These are phyloP conservation scores for Heliamphora pulchella DNA, from an alignment of 179 eudicot genomes.

Conservation along the genomic window DNA sequence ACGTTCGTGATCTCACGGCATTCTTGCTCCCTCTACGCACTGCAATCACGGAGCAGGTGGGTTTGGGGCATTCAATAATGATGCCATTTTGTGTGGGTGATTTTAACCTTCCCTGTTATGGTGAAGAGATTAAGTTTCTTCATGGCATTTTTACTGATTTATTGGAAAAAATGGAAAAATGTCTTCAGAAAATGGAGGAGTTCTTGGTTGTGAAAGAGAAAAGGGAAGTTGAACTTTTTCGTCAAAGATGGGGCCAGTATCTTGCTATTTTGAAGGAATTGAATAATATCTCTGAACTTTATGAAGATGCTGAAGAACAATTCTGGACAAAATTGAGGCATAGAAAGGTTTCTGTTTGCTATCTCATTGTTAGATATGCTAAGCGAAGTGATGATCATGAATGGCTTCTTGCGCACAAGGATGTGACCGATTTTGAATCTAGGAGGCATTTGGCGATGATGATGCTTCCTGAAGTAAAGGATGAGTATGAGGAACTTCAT, in stretches of 20 bases:
- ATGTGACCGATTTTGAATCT: slow-evolving; percentile 59
- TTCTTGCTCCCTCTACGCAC: slow-evolving; percentile 41
- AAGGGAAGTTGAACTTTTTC: slow-evolving; percentile 21
- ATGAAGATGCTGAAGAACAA: slow-evolving; percentile 33
- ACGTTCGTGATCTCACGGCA: slow-evolving; percentile 52
- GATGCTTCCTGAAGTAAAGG: slow-evolving; percentile 74
- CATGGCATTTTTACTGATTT: slow-evolving; percentile 32
- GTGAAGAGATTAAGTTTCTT: slow-evolving; percentile 34
- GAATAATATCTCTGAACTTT: slow-evolving; percentile 38
- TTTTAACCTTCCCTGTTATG: slow-evolving; percentile 14
- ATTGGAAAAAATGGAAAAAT: slow-evolving; percentile 31
- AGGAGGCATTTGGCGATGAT: slow-evolving; percentile 81
- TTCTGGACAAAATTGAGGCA: slow-evolving; percentile 49
- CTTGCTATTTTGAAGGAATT: slow-evolving; percentile 65
- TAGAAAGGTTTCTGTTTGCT: slow-evolving; percentile 38
- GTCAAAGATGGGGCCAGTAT: slow-evolving; percentile 44
- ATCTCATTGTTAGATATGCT: slow-evolving; percentile 53
- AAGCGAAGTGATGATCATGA: slow-evolving; percentile 44
- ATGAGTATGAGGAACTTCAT: slow-evolving; percentile 71
- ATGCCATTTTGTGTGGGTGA: slow-evolving; percentile 16
- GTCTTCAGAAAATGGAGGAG: slow-evolving; percentile 47
- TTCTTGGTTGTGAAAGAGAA: slow-evolving; percentile 21
- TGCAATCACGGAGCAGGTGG: slow-evolving; percentile 21
- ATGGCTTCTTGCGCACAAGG: slow-evolving; percentile 72
- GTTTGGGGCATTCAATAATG: slow-evolving; percentile 5